phyloP scores from a whole-genome alignment of 1,284 basidiomycete species.

The Volvariella surrecta region DNA sequence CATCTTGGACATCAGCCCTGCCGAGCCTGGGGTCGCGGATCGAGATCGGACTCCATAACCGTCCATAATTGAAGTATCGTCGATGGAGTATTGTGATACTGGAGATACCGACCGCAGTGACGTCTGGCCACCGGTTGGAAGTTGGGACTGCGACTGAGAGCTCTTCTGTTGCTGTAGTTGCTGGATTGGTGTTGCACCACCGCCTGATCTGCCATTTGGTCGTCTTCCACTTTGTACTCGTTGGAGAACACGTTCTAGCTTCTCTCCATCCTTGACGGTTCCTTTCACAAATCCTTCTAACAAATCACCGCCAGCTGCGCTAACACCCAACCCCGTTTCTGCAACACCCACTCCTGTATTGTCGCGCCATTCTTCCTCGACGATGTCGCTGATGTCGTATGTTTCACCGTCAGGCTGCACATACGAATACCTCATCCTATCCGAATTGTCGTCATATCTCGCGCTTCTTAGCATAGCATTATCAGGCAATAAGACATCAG shows the following conservation, averaged over 20 bases:
- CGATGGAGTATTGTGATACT: slow-evolving; percentile 50
- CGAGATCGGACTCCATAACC: slow-evolving; percentile 20
- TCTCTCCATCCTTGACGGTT: slow-evolving; percentile 49
- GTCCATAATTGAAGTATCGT: slow-evolving; percentile 12
- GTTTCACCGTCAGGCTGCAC: slow-evolving; percentile 81
- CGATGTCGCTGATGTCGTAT: slow-evolving; percentile 86
- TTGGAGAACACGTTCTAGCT: slow-evolving; percentile 70
- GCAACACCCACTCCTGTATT: slow-evolving; percentile 7
- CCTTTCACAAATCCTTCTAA: slow-evolving; percentile 54
- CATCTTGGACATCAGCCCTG: slow-evolving; percentile 20
- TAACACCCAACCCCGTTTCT: neutral
- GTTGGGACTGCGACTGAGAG: slow-evolving; percentile 5
- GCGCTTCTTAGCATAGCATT: slow-evolving; percentile 82
- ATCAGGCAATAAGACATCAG: slow-evolving; percentile 81
- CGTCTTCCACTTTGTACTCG: slow-evolving; percentile 51
- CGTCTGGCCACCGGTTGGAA: slow-evolving; percentile 10
- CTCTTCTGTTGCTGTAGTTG: too few species aligned
- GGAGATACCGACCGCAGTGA: slow-evolving; percentile 33
- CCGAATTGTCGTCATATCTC: slow-evolving; percentile 50
- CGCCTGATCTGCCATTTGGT: slow-evolving; percentile 16
- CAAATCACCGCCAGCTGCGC: slow-evolving; percentile 33
- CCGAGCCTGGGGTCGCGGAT: slow-evolving; percentile 31
- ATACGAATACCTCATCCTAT: slow-evolving; percentile 85
- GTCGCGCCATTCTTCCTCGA: slow-evolving; percentile 77
- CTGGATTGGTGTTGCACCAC: neutral